phyloP scores from a whole-genome alignment of 2,329 filamentous ascomycete species.

The Botrytis aclada region DNA sequence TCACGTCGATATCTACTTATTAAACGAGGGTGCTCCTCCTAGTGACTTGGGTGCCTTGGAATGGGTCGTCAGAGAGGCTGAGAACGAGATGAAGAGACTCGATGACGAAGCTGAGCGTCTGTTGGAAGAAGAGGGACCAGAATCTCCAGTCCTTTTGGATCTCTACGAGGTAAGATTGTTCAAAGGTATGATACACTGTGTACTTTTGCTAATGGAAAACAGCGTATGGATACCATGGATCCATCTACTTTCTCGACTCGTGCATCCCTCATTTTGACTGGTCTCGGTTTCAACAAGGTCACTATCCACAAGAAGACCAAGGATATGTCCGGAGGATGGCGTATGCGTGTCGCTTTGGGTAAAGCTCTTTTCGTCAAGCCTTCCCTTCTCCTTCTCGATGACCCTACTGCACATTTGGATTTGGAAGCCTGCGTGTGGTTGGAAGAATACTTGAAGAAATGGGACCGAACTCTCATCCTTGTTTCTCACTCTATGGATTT shows the following conservation, averaged over 20 bases:
- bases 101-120: constrained; percentile 87
- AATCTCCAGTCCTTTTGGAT: constrained; percentile 85
- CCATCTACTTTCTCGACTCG: constrained; percentile 95
- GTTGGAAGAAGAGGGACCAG: constrained; percentile 87
- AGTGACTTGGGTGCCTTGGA: constrained; percentile 87
- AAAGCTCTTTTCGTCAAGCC: constrained; percentile 99
- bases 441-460: constrained; percentile 99
- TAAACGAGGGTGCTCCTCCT: constrained; percentile 94
- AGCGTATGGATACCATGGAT: constrained; percentile 99
- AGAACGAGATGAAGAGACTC: constrained; percentile 86
- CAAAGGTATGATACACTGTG: background rate
- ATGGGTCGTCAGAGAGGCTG: constrained; percentile 94
- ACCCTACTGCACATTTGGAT: constrained; percentile 98
- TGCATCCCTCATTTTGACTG: constrained; percentile 92
- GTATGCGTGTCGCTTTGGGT: constrained; percentile 97
- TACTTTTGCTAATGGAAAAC: constrained; percentile 27
- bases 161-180: constrained; percentile 79
- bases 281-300: constrained; percentile 97
- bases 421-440: constrained; percentile 99
- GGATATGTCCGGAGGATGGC: constrained; percentile 99
- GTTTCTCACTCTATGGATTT: constrained; percentile 99
- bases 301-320: constrained; percentile 99
- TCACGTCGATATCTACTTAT: constrained; percentile 95
- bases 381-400: constrained; percentile 89
- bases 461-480: constrained; percentile 93